Conservation (phyloP, 257 asterid species). For the Henckelia pumila region DNA sequence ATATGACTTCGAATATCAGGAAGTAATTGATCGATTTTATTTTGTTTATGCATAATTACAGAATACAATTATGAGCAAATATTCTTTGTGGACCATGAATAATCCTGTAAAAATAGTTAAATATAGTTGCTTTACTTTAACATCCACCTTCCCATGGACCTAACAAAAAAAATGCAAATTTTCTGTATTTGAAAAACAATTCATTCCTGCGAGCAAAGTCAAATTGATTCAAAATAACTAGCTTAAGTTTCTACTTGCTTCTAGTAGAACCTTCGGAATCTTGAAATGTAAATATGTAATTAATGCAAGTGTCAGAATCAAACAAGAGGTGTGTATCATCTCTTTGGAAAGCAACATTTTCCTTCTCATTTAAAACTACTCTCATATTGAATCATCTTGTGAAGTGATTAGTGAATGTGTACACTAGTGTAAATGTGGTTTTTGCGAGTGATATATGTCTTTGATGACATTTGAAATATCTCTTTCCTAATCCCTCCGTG, state of each 20-base stretch:
- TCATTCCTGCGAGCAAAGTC: background rate
- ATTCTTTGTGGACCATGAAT: background rate
- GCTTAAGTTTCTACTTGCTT: background rate
- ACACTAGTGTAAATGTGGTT: background rate
- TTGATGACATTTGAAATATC: background rate
- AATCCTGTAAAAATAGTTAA: background rate
- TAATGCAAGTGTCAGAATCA: conserved; percentile 1
- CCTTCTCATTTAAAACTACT: conserved; percentile 13
- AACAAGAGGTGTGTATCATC: conserved; percentile 1
- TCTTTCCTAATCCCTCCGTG: background rate
- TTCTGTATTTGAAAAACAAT: background rate
- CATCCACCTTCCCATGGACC: background rate
- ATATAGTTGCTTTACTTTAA: background rate
- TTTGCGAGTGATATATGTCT: background rate
- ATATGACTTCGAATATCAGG: background rate
- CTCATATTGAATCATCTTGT: conserved; percentile 15
- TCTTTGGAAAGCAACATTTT: background rate
- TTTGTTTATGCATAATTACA: too few species aligned
- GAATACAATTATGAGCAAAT: background rate
- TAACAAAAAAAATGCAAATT: too few species aligned
- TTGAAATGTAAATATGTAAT: background rate
- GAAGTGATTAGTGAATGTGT: conserved; percentile 16
- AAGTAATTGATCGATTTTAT: too few species aligned
- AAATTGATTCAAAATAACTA: too few species aligned
- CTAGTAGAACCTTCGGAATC: background rate